Conservation (phyloP, 805 yeast species). For the Starmerella bombi region DNA sequence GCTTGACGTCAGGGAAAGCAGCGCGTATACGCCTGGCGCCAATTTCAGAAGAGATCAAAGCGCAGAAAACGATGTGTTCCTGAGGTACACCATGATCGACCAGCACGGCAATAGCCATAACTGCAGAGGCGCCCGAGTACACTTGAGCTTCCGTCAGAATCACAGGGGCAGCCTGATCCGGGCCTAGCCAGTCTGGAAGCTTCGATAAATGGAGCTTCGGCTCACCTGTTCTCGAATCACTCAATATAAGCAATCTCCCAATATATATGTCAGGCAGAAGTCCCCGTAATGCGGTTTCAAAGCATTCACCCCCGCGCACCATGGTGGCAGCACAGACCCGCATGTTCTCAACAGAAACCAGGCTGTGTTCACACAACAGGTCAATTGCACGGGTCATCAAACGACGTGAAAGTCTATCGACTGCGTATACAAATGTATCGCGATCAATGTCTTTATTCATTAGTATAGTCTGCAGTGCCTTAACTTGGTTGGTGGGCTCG, state of each 20-base stretch:
- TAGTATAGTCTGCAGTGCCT: conserved; percentile 59
- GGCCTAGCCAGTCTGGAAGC: conserved; percentile 37
- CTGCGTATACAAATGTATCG: conserved; percentile 74
- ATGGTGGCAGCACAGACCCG: conserved; percentile 62
- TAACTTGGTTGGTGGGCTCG: conserved; percentile 45
- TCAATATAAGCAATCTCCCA: conserved; percentile 77
- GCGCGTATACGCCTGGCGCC: conserved; percentile 60
- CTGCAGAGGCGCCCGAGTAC: conserved; percentile 83
- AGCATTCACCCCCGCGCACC: conserved; percentile 87
- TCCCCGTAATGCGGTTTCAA: conserved; percentile 61
- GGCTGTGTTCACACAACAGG: conserved; percentile 20
- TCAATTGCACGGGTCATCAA: conserved; percentile 60
- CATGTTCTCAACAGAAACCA: conserved; percentile 20
- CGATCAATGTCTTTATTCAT: conserved; percentile 42
- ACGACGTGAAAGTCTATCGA: conserved; percentile 66
- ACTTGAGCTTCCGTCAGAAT: conserved; percentile 76
- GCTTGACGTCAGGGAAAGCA: conserved; percentile 57
- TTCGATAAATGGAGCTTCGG: conserved; percentile 80
- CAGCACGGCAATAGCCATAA: conserved; percentile 84
- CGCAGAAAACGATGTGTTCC: conserved; percentile 50
- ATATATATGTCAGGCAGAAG: conserved; percentile 64
- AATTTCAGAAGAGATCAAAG: conserved; percentile 63
- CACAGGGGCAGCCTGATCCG: conserved; percentile 30
- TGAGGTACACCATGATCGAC: conserved; percentile 62
- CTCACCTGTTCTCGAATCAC: conserved; percentile 82